These are phyloP conservation scores for Eucalyptus erythrocorys DNA, from an alignment of 345 rosid species.

Conservation along the genomic window DNA sequence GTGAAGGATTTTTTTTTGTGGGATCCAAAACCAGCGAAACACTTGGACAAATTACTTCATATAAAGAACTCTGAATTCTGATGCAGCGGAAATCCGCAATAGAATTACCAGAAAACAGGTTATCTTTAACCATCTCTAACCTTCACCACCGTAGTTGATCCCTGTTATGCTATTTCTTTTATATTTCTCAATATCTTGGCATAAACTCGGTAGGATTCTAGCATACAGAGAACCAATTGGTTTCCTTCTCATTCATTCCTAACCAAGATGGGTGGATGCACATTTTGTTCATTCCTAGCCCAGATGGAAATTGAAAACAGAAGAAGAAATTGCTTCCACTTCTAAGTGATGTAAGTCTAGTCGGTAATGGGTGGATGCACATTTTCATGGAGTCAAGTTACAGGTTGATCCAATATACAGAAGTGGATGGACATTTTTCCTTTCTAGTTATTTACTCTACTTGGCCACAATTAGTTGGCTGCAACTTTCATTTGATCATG, in stretches of 20 bases:
- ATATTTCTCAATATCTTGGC: background rate
- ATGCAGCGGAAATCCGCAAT: background rate
- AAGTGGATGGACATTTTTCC: background rate
- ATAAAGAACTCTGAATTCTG: background rate
- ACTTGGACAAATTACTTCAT: background rate
- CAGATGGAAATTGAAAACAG: background rate
- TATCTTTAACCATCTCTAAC: background rate
- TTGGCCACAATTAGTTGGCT: background rate
- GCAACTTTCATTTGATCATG: background rate
- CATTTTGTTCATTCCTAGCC: background rate
- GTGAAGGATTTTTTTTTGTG: too few relatives aligned
- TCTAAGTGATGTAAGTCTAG: background rate
- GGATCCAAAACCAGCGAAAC: too few relatives aligned
- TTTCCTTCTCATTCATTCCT: background rate
- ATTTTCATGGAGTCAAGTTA: background rate
- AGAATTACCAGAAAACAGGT: background rate
- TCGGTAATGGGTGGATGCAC: background rate
- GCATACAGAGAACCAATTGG: background rate
- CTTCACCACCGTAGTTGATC: background rate
- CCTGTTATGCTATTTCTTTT: background rate
- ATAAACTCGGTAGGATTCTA: background rate
- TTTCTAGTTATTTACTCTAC: background rate
- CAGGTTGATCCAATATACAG: background rate
- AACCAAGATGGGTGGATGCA: background rate
- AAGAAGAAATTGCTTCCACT: background rate